A percentile compares a stretch with the other conserved stretches of the same genome.
Conservation (phyloP, 257 asterid genomes). For the Ophiorrhiza pumila region DNA sequence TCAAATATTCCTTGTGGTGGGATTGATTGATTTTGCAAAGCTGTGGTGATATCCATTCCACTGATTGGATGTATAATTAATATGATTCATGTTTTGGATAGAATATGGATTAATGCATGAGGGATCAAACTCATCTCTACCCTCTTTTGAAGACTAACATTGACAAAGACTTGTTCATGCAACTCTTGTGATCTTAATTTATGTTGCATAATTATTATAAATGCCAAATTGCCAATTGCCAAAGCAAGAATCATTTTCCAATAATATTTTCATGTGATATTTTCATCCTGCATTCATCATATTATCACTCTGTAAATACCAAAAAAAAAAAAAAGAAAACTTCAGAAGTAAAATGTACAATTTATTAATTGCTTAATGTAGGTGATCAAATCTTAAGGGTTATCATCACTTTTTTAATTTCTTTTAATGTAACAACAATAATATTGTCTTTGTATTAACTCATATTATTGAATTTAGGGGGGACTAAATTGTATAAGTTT, state of each 20-base stretch:
- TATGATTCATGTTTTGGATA: constrained; percentile 42
- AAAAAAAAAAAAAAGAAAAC: no score
- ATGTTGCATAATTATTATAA: constrained; percentile 2
- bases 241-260: neutral
- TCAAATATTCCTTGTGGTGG: neutral
- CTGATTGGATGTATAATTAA: constrained; percentile 26
- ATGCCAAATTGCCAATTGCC: no score
- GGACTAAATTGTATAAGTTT: no score
- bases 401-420: no score
- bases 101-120: constrained; percentile 42
- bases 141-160: constrained; percentile 29
- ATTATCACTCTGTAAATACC: no score
- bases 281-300: neutral
- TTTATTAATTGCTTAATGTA: no score
- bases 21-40: neutral
- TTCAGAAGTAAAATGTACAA: no score
- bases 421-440: no score
- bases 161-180: constrained; percentile 36
- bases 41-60: neutral
- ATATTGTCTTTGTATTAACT: no score
- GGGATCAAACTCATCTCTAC: constrained; percentile 30
- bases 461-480: no score
- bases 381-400: no score
- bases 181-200: constrained; percentile 32
- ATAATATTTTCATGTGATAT: neutral